These are phyloP conservation scores for Metschnikowia gruessii DNA, from an alignment of 805 yeast genomes.

Conservation along the genomic window DNA sequence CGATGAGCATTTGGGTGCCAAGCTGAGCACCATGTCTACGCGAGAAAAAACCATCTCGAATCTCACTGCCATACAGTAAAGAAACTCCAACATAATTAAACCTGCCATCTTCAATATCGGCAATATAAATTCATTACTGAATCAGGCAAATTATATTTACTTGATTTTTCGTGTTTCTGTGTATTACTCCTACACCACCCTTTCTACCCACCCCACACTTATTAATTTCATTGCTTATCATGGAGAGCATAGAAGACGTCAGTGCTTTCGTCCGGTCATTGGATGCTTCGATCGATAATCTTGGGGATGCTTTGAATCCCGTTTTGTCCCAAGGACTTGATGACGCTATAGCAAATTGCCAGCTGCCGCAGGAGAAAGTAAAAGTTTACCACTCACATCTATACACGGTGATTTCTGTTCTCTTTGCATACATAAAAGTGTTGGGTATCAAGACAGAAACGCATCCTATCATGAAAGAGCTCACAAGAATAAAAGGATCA, in stretches of 20 bases:
- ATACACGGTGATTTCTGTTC: slow-evolving; percentile 53
- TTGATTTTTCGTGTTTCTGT: not conserved
- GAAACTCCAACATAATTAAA: not conserved
- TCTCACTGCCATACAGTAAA: not conserved
- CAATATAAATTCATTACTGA: not conserved
- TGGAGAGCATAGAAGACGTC: slow-evolving; percentile 48
- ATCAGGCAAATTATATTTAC: not conserved
- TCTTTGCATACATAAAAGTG: slow-evolving; percentile 58
- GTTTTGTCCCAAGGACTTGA: slow-evolving; percentile 39
- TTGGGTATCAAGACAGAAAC: slow-evolving; percentile 53
- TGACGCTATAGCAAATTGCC: slow-evolving; percentile 30
- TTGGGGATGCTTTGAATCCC: slow-evolving; percentile 35
- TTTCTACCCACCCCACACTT: not conserved
- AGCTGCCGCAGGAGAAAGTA: slow-evolving; percentile 25
- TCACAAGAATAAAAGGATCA: slow-evolving; percentile 63
- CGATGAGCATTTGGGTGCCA: slow-evolving; percentile 18
- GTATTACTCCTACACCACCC: not conserved
- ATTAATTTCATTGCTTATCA: slow-evolving; percentile 14
- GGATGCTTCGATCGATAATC: slow-evolving; percentile 33
- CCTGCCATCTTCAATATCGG: not conserved
- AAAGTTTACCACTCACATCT: slow-evolving; percentile 40
- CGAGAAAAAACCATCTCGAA: slow-evolving; percentile 4
- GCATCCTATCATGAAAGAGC: slow-evolving; percentile 66
- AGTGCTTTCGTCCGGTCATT: slow-evolving; percentile 39
- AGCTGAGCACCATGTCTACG: not conserved